Percentiles rank a stretch among this genome's conserved stretches.
phyloP scores from a whole-genome alignment of 2,329 filamentous ascomycete genomes.

The Sphaerulina populicola region DNA sequence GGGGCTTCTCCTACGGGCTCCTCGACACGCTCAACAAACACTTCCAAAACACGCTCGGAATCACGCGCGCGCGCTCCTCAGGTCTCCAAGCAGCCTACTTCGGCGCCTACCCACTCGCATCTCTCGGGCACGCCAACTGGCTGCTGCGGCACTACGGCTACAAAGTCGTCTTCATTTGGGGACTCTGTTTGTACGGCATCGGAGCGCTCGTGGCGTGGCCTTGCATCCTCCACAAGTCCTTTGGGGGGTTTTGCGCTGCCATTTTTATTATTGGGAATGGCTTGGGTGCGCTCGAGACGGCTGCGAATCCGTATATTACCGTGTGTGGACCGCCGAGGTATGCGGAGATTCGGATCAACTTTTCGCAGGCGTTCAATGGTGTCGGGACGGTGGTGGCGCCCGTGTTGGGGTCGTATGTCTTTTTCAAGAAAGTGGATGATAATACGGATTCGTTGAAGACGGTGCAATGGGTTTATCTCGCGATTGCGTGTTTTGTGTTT shows the following conservation, averaged over 20 bases:
- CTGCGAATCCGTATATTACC: slow-evolving; percentile 48
- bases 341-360: slow-evolving; percentile 51
- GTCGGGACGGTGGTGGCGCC: slow-evolving; percentile 53
- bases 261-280: slow-evolving; percentile 50
- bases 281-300: slow-evolving; percentile 50
- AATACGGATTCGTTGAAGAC: slow-evolving; percentile 46
- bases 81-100: slow-evolving; percentile 44
- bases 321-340: slow-evolving; percentile 54
- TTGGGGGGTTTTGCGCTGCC: slow-evolving; percentile 53
- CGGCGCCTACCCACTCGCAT: slow-evolving; percentile 44
- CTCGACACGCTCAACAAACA: slow-evolving; percentile 48
- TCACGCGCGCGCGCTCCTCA: slow-evolving; percentile 37
- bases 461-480: slow-evolving; percentile 58
- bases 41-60: slow-evolving; percentile 40
- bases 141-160: slow-evolving; percentile 43
- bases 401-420: slow-evolving; percentile 52
- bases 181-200: slow-evolving; percentile 48
- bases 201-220: slow-evolving; percentile 54
- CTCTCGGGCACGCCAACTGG: slow-evolving; percentile 38
- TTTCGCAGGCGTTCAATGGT: slow-evolving; percentile 52
- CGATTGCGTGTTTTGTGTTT: slow-evolving; percentile 53
- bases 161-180: slow-evolving; percentile 43
- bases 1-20: slow-evolving; percentile 49
- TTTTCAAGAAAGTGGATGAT: slow-evolving; percentile 50
- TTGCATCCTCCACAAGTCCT: slow-evolving; percentile 47